These are phyloP conservation scores for Neopestalotiopsis sp. DNA, from an alignment of 2,329 filamentous ascomycete species.

Conservation along the genomic window DNA sequence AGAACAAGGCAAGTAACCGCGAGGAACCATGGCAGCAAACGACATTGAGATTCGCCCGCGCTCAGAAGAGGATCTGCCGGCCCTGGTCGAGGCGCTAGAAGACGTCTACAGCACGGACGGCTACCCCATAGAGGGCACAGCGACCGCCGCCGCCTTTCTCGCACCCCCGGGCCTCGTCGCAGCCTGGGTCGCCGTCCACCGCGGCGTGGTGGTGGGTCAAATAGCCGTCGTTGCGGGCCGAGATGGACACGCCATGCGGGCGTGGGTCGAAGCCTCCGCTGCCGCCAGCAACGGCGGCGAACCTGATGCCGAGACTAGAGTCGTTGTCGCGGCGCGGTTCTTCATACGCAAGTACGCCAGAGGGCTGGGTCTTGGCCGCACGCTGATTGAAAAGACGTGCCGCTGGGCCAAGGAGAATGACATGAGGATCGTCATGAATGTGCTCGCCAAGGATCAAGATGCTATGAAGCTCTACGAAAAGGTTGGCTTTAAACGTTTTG, in stretches of 20 bases:
- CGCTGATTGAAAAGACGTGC: slow-evolving; percentile 9
- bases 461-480: slow-evolving; percentile 14
- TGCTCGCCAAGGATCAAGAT: slow-evolving; percentile 7
- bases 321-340: slow-evolving; percentile 15
- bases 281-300: not conserved
- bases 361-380: not conserved
- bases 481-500: not conserved
- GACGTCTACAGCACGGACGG: slow-evolving; percentile 25
- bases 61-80: slow-evolving; percentile 21
- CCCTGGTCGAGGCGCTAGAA: slow-evolving; percentile 24
- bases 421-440: slow-evolving; percentile 14
- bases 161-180: slow-evolving; percentile 1
- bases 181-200: slow-evolving; percentile 14
- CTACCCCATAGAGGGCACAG: slow-evolving; percentile 27
- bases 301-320: not conserved
- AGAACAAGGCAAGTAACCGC: not conserved
- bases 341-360: slow-evolving; percentile 7
- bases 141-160: not conserved
- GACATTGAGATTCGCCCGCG: slow-evolving; percentile 24
- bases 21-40: not conserved
- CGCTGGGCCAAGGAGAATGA: slow-evolving; percentile 4
- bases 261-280: not conserved
- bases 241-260: not conserved
- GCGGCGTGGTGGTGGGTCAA: not conserved
- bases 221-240: slow-evolving; percentile 3